Evolutionary conservation across 2,329 filamentous ascomycete species (phyloP).

Genomic region (Pyricularia pennisetigena): DNA sequence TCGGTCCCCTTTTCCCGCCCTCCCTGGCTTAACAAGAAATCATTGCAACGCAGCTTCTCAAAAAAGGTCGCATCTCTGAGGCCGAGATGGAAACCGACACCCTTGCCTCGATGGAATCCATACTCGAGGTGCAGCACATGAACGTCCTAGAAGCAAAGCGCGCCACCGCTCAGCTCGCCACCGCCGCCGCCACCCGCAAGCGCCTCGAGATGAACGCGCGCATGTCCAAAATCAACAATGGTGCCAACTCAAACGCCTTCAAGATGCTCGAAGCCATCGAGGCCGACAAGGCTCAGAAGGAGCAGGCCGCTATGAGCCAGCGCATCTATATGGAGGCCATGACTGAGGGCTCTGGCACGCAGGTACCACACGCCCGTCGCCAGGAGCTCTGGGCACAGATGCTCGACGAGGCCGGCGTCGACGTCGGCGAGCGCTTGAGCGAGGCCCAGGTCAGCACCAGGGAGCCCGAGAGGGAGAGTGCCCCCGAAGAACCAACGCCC

Average conservation of each 20-base stretch:
- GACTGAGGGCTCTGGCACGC: slow-evolving; percentile 60
- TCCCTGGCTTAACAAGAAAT: not conserved
- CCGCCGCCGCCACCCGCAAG: not conserved
- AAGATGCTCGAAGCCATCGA: not conserved
- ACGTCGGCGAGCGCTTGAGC: slow-evolving; percentile 66
- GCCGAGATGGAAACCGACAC: not conserved
- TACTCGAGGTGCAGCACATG: not conserved
- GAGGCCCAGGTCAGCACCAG: slow-evolving; percentile 43
- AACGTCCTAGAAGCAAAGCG: not conserved
- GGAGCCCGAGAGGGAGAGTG: slow-evolving; percentile 42
- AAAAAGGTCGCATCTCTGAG: not conserved
- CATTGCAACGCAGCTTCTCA: not conserved
- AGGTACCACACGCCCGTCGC: slow-evolving; percentile 74
- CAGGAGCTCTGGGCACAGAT: slow-evolving; percentile 78
- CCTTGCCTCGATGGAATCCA: not conserved
- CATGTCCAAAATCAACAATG: not conserved
- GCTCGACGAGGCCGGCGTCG: slow-evolving; percentile 79
- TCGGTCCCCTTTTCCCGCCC: no score
- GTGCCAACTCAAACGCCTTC: not conserved
- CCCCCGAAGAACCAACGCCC: slow-evolving; percentile 57
- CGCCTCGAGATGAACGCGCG: not conserved
- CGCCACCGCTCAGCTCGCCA: not conserved
- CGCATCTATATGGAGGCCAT: slow-evolving; percentile 72
- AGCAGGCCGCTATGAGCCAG: slow-evolving; percentile 29
- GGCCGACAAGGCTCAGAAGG: slow-evolving; percentile 27